Evolutionary conservation across 2,329 filamentous ascomycete genomes (phyloP).

Genomic region (Trichothecium roseum): DNA sequence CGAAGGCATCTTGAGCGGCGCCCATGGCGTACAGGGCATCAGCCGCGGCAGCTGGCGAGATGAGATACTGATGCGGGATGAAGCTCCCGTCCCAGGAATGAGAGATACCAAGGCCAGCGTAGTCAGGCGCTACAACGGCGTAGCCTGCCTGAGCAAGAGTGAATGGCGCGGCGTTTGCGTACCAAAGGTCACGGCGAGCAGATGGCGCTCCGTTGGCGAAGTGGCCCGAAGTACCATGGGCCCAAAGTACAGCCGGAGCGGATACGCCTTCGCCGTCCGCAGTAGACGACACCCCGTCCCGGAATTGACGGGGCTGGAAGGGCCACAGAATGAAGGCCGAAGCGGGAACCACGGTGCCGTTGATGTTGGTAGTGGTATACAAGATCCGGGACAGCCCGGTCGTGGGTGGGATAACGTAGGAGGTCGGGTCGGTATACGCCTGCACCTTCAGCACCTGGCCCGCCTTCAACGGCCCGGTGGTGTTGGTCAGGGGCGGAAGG

Average conservation of each 20-base stretch:
- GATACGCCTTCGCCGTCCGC: not conserved
- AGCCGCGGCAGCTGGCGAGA: conserved; percentile 23
- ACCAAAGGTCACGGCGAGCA: conserved; percentile 25
- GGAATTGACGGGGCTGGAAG: conserved; percentile 9
- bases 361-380: conserved; percentile 29
- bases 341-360: conserved; percentile 30
- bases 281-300: no score
- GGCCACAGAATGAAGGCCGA: conserved; percentile 38
- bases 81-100: conserved; percentile 19
- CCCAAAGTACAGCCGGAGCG: conserved; percentile 25
- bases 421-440: no score
- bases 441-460: no score
- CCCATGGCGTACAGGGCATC: conserved; percentile 30
- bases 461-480: no score
- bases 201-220: conserved; percentile 26
- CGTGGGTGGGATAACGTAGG: not conserved
- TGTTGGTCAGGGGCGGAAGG: no score
- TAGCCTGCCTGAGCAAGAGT: conserved; percentile 27
- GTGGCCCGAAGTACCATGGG: conserved; percentile 32
- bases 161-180: conserved; percentile 25
- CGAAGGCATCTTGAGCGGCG: conserved; percentile 30
- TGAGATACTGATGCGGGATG: conserved; percentile 30
- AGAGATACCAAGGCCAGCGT: conserved; percentile 29
- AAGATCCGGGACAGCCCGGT: conserved; percentile 29
- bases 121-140: conserved; percentile 33